Conservation (phyloP, 78 protist genomes). For the Dictyostelium brefeldianum region DNA sequence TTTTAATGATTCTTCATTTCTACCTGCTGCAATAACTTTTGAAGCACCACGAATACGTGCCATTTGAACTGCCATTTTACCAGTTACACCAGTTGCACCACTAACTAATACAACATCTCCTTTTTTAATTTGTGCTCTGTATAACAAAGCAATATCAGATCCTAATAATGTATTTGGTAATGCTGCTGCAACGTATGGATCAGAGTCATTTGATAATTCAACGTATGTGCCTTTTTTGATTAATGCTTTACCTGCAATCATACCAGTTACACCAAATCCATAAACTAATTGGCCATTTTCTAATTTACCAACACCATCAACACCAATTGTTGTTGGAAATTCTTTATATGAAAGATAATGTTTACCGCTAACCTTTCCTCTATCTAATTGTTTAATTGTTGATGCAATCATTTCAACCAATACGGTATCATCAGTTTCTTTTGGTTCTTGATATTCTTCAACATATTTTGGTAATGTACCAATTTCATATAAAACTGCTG, state of each 20-base stretch:
- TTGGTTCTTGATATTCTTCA: slow-evolving; percentile 17
- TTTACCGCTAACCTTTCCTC: slow-evolving; percentile 38
- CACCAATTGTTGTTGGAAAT: slow-evolving; percentile 54
- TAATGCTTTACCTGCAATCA: slow-evolving; percentile 63
- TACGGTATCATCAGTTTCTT: background rate
- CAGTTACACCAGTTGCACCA: slow-evolving; percentile 77
- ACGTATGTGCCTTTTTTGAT: slow-evolving; percentile 25
- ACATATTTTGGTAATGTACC: slow-evolving; percentile 7
- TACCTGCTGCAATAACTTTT: slow-evolving; percentile 29
- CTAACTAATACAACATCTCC: slow-evolving; percentile 32
- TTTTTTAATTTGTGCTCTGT: slow-evolving; percentile 22
- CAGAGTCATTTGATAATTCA: background rate
- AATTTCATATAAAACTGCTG: slow-evolving; percentile 16
- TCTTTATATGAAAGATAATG: slow-evolving; percentile 30
- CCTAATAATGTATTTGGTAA: slow-evolving; percentile 58
- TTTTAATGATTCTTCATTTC: slow-evolving; percentile 11
- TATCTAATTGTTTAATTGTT: slow-evolving; percentile 46
- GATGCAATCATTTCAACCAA: slow-evolving; percentile 31
- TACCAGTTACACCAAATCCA: slow-evolving; percentile 46
- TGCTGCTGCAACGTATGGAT: slow-evolving; percentile 53
- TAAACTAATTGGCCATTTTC: slow-evolving; percentile 29
- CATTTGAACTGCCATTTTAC: slow-evolving; percentile 46
- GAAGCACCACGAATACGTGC: slow-evolving; percentile 40
- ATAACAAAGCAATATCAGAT: slow-evolving; percentile 37
- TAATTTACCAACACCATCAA: slow-evolving; percentile 54